Evolutionary conservation across 768 basidiomycete species (phyloP).

Genomic region (Calocera viscosa): DNA sequence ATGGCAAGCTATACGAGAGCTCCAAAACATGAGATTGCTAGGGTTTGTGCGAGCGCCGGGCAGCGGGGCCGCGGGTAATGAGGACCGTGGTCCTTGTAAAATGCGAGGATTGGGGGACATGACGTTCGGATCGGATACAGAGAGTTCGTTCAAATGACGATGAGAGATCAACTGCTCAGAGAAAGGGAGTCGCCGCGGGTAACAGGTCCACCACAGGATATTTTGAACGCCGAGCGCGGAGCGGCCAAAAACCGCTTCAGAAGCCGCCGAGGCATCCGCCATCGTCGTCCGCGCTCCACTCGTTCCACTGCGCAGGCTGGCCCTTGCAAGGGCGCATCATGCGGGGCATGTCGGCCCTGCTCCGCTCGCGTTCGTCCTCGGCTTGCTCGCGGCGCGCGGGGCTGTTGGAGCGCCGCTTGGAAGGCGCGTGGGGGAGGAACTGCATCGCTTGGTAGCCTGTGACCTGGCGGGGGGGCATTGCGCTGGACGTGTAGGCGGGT

Average conservation of each 20-base stretch:
- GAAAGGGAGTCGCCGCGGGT: background rate
- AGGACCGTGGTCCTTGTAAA: constrained; percentile 8
- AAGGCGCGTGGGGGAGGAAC: background rate
- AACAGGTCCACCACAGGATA: background rate
- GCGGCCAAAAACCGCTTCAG: background rate
- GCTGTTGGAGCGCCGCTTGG: background rate
- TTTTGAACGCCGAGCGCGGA: background rate
- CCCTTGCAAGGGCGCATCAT: background rate
- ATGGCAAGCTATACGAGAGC: background rate
- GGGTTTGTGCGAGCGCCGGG: no score
- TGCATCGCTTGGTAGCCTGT: background rate
- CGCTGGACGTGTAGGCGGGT: background rate
- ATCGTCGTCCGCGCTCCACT: constrained; percentile 7
- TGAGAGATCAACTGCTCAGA: background rate
- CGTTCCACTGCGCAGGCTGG: background rate
- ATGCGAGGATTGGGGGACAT: background rate
- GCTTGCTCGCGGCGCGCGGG: background rate
- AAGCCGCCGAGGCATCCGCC: constrained; percentile 6
- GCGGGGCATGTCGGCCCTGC: background rate
- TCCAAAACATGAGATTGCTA: no score
- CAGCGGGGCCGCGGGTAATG: background rate
- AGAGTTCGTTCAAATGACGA: background rate
- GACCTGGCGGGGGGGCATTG: background rate
- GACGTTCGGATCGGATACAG: background rate
- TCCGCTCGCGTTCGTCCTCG: background rate